Evolutionary conservation across 73 alveolate species (phyloP), one percentile per base, ranked within the genome.

Genomic region (Paramecium bursaria): DNA sequence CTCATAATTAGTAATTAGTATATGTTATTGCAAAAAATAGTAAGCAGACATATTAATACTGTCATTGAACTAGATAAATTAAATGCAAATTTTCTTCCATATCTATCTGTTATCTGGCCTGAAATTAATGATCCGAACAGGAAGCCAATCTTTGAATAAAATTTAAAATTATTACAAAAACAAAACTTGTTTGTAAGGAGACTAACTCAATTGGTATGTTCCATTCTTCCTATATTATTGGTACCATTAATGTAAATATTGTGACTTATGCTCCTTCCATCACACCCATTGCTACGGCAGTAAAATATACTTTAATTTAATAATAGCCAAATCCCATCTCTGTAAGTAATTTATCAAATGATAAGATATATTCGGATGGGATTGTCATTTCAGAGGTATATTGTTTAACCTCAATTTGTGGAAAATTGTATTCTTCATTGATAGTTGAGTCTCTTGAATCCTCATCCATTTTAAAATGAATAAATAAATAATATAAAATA

Each of bases 181-280:
- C 77, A 25, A 79, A 79, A 79, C 89, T 79, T 39, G 85, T 73
- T 42, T 79, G 26, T 39, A 79, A 27, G 11, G 74, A 42, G 46
- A 53, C 76, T 19, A 53, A 31, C 15, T 67, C 31, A 48, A 53
- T 46, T 9, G 75, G 42, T 17, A 79, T 50, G 42, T 79, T 39
- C 89, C 89, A 79, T 55, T 79, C 75, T 3, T 54, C 50, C 30
- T 79, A 33, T 53, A 79, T 49, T 17, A 79, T 79, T 9, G 89
- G 89, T 9, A 54, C 44, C 49, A 73, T 79, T 42, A 79, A 23
- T 21, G 89, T 79, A 39, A 79, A 79, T 0, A 79, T 79, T 10
- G 89, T 79, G 22, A 79, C 46, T 39, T 79, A 42, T 17, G 89
- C 89, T 0, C 89, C 89, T 79, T 79, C 89, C 25, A 55, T 79